These are phyloP conservation scores for Datura wrightii DNA, from an alignment of 257 asterid genomes.

Conservation along the genomic window DNA sequence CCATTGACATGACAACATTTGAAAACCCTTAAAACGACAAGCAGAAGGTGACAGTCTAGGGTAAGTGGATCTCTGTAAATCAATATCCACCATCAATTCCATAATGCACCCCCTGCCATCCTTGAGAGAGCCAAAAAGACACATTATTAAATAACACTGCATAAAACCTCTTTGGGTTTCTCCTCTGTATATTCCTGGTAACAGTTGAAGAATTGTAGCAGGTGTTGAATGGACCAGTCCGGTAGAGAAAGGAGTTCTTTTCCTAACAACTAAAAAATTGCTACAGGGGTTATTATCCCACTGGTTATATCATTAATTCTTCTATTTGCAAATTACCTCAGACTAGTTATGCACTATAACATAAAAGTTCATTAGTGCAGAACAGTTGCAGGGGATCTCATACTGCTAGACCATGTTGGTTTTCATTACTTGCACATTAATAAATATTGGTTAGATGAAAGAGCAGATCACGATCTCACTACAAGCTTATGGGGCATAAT, in stretches of 20 bases:
- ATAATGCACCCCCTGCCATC: neutral
- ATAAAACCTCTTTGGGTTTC: neutral
- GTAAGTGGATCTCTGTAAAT: constrained; percentile 14
- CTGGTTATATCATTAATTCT: neutral
- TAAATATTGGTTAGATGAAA: neutral
- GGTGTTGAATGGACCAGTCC: neutral
- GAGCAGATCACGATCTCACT: neutral
- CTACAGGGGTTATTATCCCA: neutral
- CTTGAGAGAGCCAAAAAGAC: neutral
- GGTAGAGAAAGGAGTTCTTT: neutral
- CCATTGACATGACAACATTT: neutral
- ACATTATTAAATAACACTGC: neutral
- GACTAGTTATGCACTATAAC: neutral
- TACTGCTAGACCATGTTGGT: neutral
- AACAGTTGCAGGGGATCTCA: neutral
- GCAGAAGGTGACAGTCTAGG: constrained; percentile 5
- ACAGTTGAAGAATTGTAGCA: neutral
- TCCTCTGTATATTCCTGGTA: neutral
- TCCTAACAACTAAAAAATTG: neutral
- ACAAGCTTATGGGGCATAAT: neutral
- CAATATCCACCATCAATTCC: neutral
- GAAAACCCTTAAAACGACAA: neutral
- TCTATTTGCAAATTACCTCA: neutral
- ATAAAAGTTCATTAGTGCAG: neutral
- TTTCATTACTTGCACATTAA: neutral